Conservation (phyloP, 2,329 filamentous ascomycete genomes). For the Pestalotiopsis sp. region DNA sequence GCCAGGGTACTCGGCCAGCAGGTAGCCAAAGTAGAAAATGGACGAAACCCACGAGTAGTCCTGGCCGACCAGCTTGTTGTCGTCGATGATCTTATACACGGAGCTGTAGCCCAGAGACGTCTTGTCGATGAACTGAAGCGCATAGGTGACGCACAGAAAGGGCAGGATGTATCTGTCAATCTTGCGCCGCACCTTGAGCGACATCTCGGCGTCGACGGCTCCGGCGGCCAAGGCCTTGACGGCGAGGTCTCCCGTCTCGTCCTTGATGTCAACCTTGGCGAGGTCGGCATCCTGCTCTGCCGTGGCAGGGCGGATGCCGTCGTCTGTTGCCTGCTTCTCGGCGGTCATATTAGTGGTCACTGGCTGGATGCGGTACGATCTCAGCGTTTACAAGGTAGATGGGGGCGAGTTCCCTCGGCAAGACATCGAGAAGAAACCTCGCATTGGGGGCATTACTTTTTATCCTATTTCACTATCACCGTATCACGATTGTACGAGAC, state of each 20-base stretch:
- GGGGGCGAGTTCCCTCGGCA: not conserved
- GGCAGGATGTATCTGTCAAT: conserved; percentile 24
- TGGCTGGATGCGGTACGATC: not conserved
- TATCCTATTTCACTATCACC: conserved; percentile 5
- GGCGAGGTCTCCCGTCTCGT: conserved; percentile 37
- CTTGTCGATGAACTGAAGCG: conserved; percentile 31
- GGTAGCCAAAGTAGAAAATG: conserved; percentile 35
- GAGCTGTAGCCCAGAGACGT: conserved; percentile 29
- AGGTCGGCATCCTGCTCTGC: conserved; percentile 18
- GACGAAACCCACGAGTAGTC: conserved; percentile 29
- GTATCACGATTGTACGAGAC: not conserved
- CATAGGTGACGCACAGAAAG: conserved; percentile 28
- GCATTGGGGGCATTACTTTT: not conserved
- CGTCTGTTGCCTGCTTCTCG: conserved; percentile 7
- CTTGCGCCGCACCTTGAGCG: conserved; percentile 24
- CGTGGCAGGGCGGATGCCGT: conserved; percentile 19
- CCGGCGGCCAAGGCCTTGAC: conserved; percentile 35
- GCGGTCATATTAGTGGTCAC: not conserved
- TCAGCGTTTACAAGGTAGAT: not conserved
- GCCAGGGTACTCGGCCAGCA: conserved; percentile 46
- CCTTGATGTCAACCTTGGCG: conserved; percentile 26
- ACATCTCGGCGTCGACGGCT: conserved; percentile 24
- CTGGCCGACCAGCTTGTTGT: conserved; percentile 24
- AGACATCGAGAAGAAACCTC: not conserved
- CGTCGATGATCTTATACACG: conserved; percentile 25